Conservation (phyloP, 2,329 filamentous ascomycete genomes). For the Alternaria ventricosa region DNA sequence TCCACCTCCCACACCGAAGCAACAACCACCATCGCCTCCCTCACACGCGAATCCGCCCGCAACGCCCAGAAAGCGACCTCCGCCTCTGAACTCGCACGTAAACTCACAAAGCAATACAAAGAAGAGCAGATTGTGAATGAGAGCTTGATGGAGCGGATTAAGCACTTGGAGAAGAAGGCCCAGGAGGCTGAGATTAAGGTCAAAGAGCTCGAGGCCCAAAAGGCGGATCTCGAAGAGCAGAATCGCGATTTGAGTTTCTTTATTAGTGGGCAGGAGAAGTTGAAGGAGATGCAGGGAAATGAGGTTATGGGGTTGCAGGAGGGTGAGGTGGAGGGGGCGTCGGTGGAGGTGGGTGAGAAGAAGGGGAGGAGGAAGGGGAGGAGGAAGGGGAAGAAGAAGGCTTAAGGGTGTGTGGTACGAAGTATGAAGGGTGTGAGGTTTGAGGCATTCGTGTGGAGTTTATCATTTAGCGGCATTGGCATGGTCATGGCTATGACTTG, state of each 20-base stretch:
- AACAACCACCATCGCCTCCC: slow-evolving; percentile 64
- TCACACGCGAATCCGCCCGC: slow-evolving; percentile 76
- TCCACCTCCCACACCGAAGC: slow-evolving; percentile 60
- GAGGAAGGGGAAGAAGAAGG: slow-evolving; percentile 35
- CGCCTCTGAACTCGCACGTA: slow-evolving; percentile 76
- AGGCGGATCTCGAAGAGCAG: slow-evolving; percentile 79
- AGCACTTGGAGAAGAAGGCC: slow-evolving; percentile 68
- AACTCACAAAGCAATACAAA: slow-evolving; percentile 74
- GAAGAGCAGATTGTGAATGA: slow-evolving; percentile 88
- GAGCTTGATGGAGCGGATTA: slow-evolving; percentile 81
- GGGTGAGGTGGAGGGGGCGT: slow-evolving; percentile 63
- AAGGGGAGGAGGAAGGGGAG: slow-evolving; percentile 41
- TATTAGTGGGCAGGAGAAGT: slow-evolving; percentile 81
- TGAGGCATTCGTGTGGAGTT: not conserved
- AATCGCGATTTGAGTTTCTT: slow-evolving; percentile 89
- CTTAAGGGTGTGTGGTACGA: not conserved
- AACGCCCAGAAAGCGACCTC: slow-evolving; percentile 65
- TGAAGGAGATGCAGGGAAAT: slow-evolving; percentile 72
- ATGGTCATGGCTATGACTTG: not conserved
- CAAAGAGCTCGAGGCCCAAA: slow-evolving; percentile 56
- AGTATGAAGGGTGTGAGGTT: not conserved
- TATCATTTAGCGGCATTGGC: not conserved
- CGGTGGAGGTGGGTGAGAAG: slow-evolving; percentile 39
- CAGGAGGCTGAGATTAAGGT: slow-evolving; percentile 60
- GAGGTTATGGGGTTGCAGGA: slow-evolving; percentile 72